Base-by-base conservation (phyloP, 176 grass and related monocot genomes). In the Carex littledalei region DNA sequence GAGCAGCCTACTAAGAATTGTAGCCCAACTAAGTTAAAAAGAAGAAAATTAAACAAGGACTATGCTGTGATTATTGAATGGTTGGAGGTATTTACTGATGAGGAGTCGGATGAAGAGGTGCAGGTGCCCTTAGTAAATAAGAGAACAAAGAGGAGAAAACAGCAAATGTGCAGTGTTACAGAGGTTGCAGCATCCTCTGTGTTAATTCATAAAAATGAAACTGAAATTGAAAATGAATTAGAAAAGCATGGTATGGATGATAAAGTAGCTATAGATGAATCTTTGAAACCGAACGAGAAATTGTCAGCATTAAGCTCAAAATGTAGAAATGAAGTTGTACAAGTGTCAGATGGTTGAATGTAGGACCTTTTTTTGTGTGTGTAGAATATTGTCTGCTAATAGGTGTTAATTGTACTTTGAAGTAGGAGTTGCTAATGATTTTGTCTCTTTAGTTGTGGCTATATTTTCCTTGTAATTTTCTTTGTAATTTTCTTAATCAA, bases 1-100 rank as follows among this genome's bases (percentile, higher is more conserved):
- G 74, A 78, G 50, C 32, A 56, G 50, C 5, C 74, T 3, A 55
- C 50, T 16, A 56, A 53, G 12, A 54, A 56, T 55, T 78, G 4
- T 32, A 78, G 47, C 14, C 74, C 74, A 32, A 15, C 49, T 55
- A n/a, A 54, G 45, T 54, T 54, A 49, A 78, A 78, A 56, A 78
- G 12, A 56, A 78, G 74, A 55, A 78, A 78, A 56, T 34, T 78
- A 55, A 56, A 78, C 16, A 74, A 74, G 70, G 50, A 32, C 10
- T 78, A 78, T 78, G 74, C 74, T 17, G 74, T 78, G 74, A 78
- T 57, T 56, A 78, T 78, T 55, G 50, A 78, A 78, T 78, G 74
- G 74, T 31, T 78, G 52, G 74, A 78, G 47, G 74, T 78, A 55
- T 78, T 78, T 55, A 78, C 74, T 9, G 74, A 78, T 78, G 74